These are phyloP conservation scores for Populus hybrid DNA, from an alignment of 441 rosid species.

Conservation along the genomic window DNA sequence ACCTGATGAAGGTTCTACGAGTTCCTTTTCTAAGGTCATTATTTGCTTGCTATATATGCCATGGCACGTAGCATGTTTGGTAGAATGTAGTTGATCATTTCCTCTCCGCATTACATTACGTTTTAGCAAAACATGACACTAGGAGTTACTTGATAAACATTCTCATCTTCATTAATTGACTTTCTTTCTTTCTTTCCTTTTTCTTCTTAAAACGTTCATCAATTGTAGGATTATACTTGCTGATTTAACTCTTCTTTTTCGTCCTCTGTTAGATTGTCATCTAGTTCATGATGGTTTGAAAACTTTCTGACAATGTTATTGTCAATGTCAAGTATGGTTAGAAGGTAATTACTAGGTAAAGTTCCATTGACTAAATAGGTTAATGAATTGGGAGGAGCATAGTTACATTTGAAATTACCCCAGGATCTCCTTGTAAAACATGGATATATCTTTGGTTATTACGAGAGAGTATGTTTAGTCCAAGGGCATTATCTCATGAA, in stretches of 20 bases:
- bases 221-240: background rate
- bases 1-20: conserved; percentile 72
- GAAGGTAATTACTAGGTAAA: background rate
- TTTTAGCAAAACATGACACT: background rate
- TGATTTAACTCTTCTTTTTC: background rate
- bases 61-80: background rate
- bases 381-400: background rate
- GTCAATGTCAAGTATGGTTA: no score
- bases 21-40: conserved; percentile 50
- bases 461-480: background rate
- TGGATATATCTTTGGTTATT: background rate
- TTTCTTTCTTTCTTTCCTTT: background rate
- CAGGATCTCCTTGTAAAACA: background rate
- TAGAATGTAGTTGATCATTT: background rate
- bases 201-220: background rate
- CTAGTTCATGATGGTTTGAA: background rate
- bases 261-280: background rate
- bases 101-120: background rate
- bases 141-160: background rate
- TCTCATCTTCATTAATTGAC: background rate
- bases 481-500: background rate
- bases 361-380: background rate
- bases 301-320: background rate
- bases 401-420: background rate
- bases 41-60: conserved; percentile 35